Base-by-base conservation (phyloP, 2,329 filamentous ascomycete species). In the Paraphaeosphaeria sporulosa region DNA sequence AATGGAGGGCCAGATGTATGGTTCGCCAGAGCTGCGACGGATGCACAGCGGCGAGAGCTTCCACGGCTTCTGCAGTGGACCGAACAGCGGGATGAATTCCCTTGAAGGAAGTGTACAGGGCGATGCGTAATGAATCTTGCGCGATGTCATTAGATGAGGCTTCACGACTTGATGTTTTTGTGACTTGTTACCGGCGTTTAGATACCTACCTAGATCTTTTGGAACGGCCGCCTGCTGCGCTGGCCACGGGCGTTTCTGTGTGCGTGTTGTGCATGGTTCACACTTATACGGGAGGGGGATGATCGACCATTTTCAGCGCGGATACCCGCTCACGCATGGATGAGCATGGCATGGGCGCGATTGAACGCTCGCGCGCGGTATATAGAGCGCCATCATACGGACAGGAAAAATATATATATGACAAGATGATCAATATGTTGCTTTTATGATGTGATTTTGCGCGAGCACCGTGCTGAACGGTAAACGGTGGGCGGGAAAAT, bases 31-130 rank as follows among this genome's bases (percentile, higher is more conserved):
- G 25, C 55, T 73, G 21, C 64, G 59, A 50, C 43, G 70, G 23
- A 66, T 63, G 34, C 60, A 62, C 42, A 69, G 65, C n/a, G 68
- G 63, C 8, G 67, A 73, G 34, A 76, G 74, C 58, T 76, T 76
- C 56, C 65, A 71, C 19, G 74, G 74, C 0, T 75, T 75, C 53
- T 53, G 52, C 4, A 53, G 50, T 17, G 36, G 21, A 9, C 38
- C 50, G 10, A 21, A 32, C 40, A 54, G 51, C 17, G 49, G 49
- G 10, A 23, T 6, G 21, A 42, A 42, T 6, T 52, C 49, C 19
- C n/a, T 54, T 1, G 51, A 54, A 8, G 51, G 51, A 4, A 54
- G 51, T 25, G 38, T 44, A 3, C 25, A 44, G 17, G 51, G 38
- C 13, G 51, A 54, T 6, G 51, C 19, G 27, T 25, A 54, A 27